A percentile compares a stretch with the other conserved stretches of the same genome.
Evolutionary conservation across 2,329 filamentous ascomycete species (phyloP).

Genomic region (Ceratocystis harringtonii): DNA sequence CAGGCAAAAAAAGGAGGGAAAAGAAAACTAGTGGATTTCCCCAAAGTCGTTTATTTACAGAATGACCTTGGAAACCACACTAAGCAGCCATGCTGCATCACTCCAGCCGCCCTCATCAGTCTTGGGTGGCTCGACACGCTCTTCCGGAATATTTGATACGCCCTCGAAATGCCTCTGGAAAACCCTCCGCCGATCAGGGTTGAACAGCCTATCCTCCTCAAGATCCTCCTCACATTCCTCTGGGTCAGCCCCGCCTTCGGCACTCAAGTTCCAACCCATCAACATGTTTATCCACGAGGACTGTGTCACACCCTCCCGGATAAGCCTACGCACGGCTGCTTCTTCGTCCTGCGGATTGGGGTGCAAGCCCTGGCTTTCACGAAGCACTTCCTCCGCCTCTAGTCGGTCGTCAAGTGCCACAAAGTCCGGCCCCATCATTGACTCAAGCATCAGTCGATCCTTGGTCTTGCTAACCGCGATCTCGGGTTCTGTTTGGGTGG

Average conservation of each 20-base stretch:
- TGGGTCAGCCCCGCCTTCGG: not conserved
- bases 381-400: conserved; percentile 26
- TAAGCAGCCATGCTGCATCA: conserved; percentile 53
- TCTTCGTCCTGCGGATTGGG: conserved; percentile 42
- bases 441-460: conserved; percentile 5
- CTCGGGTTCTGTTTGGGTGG: not conserved
- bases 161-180: conserved; percentile 14
- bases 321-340: conserved; percentile 40
- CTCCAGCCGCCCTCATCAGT: conserved; percentile 47
- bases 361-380: conserved; percentile 18
- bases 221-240: conserved; percentile 31
- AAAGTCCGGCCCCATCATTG: conserved; percentile 42
- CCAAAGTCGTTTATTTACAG: conserved; percentile 25
- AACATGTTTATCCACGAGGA: conserved; percentile 45
- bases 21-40: not conserved
- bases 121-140: conserved; percentile 34
- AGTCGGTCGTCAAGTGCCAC: conserved; percentile 46
- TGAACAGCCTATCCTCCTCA: conserved; percentile 25
- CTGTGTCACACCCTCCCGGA: conserved; percentile 37
- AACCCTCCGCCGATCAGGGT: conserved; percentile 1
- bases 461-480: not conserved
- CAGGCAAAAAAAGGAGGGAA: not conserved
- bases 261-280: conserved; percentile 35
- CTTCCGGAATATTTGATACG: conserved; percentile 27
- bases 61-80: conserved; percentile 47